Percentiles rank a stretch among this genome's conserved stretches.
phyloP scores from a whole-genome alignment of 2,329 filamentous ascomycete species.

The Colletotrichum spaethianum region DNA sequence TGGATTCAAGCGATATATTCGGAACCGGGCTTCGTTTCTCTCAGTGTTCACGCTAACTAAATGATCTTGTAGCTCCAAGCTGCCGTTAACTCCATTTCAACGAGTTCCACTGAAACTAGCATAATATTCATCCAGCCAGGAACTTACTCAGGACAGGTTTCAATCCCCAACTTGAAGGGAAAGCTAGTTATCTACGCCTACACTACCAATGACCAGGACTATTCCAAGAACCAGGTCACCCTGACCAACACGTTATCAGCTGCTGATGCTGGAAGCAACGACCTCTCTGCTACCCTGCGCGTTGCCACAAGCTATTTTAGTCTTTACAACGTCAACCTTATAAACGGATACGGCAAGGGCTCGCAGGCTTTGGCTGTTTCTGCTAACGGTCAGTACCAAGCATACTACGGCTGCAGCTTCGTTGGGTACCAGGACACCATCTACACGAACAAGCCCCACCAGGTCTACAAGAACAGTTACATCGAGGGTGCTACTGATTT shows the following conservation, averaged over 20 bases:
- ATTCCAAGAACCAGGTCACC: constrained; percentile 70
- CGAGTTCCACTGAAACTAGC: constrained; percentile 62
- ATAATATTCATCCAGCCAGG: constrained; percentile 78
- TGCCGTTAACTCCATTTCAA: constrained; percentile 71
- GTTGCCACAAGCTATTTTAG: constrained; percentile 65
- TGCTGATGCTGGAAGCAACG: constrained; percentile 65
- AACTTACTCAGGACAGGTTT: constrained; percentile 74
- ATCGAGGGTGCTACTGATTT: constrained; percentile 66
- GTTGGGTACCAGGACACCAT: constrained; percentile 66
- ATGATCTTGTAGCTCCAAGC: constrained; percentile 57
- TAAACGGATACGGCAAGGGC: constrained; percentile 61
- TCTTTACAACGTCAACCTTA: constrained; percentile 74
- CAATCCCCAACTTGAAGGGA: constrained; percentile 62
- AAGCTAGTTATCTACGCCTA: constrained; percentile 71
- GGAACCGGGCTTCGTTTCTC: neutral
- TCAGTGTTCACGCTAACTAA: neutral
- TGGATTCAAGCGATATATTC: too few relatives aligned
- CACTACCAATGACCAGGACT: constrained; percentile 66
- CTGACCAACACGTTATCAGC: constrained; percentile 56
- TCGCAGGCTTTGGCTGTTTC: constrained; percentile 64
- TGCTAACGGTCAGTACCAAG: constrained; percentile 61
- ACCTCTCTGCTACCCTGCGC: constrained; percentile 64
- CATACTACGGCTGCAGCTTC: constrained; percentile 63
- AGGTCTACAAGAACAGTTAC: constrained; percentile 61
- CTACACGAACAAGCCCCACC: constrained; percentile 61